Evolutionary conservation across 441 rosid species (phyloP).

Genomic region (Cnidoscolus chayamansa): DNA sequence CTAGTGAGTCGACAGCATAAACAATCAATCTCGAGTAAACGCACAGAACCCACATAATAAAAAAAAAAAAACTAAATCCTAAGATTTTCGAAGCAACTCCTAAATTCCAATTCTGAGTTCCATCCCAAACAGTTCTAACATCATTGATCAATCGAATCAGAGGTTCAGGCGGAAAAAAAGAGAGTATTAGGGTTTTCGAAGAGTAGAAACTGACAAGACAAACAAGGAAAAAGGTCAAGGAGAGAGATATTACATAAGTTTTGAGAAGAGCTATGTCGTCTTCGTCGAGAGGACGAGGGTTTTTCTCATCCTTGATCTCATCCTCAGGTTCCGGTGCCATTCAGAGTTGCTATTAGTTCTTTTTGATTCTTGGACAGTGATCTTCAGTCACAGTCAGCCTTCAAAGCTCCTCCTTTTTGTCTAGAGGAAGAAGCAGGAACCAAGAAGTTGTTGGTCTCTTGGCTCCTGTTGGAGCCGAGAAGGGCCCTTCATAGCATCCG

Average conservation of each 20-base stretch:
- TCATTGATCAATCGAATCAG: neutral
- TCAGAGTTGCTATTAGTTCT: neutral
- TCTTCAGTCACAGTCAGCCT: neutral
- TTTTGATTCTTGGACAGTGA: neutral
- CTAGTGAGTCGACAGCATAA: too few relatives aligned
- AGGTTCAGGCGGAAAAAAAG: neutral
- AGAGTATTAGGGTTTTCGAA: neutral
- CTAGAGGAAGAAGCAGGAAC: neutral
- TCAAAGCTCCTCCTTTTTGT: neutral
- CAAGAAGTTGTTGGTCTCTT: too few relatives aligned
- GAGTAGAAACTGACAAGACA: neutral
- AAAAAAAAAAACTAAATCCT: neutral
- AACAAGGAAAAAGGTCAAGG: neutral
- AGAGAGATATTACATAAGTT: slow-evolving; percentile 56
- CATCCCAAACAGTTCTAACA: neutral
- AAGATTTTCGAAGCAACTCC: neutral
- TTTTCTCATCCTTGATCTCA: slow-evolving; percentile 78
- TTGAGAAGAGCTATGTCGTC: slow-evolving; percentile 95
- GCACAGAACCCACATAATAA: neutral
- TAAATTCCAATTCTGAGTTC: neutral
- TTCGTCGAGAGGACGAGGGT: slow-evolving; percentile 87
- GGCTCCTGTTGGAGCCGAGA: too few relatives aligned
- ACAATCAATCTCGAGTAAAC: neutral
- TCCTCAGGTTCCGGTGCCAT: slow-evolving; percentile 52
- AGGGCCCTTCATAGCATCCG: too few relatives aligned